phyloP scores from a whole-genome alignment of 257 asterid species.

The Solanum pennellii region DNA sequence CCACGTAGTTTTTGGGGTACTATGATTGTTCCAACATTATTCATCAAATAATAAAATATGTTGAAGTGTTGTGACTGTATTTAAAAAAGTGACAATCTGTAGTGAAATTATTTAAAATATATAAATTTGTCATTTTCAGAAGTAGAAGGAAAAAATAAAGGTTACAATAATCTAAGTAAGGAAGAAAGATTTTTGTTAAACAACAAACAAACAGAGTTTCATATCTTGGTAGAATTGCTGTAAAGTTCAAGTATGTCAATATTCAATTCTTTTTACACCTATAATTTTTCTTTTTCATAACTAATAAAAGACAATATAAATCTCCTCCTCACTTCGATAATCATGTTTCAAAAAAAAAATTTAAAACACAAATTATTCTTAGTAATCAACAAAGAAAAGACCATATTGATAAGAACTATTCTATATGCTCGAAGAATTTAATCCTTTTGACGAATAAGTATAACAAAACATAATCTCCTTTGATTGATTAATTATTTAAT shows the following conservation, averaged over 20 bases:
- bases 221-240: background rate
- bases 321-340: background rate
- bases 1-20: background rate
- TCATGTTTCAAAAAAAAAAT: background rate
- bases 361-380: background rate
- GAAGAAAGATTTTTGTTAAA: background rate
- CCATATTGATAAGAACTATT: background rate
- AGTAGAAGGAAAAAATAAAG: background rate
- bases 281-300: background rate
- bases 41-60: background rate
- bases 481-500: background rate
- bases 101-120: background rate
- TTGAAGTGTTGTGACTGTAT: background rate
- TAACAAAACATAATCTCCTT: background rate
- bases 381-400: background rate
- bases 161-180: background rate
- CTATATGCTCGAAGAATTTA: background rate
- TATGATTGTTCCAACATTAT: background rate
- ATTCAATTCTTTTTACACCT: background rate
- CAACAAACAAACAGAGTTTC: background rate
- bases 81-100: background rate
- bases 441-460: background rate
- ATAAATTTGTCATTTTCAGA: background rate
- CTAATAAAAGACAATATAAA: background rate
- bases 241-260: background rate